These are phyloP conservation scores for Eucalyptus grandis DNA, from an alignment of 345 rosid genomes.

Conservation along the genomic window DNA sequence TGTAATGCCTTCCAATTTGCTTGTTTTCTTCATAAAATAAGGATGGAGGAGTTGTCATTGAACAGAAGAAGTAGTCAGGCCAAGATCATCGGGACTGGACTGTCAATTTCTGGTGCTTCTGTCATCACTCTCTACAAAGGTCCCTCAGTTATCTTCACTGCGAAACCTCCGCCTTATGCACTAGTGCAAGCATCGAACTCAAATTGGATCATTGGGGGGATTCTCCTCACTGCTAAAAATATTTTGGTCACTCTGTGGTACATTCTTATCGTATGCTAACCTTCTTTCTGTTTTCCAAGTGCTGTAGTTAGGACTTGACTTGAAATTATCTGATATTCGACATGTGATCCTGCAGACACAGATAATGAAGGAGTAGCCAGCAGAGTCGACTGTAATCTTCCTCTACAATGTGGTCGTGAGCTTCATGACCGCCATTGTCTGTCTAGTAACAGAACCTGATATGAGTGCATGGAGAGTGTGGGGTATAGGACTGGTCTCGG, in stretches of 20 bases:
- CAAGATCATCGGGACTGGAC: slow-evolving; percentile 27
- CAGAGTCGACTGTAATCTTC: slow-evolving; percentile 10
- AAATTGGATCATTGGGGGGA: slow-evolving; percentile 37
- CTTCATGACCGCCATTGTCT: background rate
- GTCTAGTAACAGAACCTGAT: background rate
- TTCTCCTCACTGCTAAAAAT: slow-evolving; percentile 13
- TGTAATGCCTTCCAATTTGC: background rate
- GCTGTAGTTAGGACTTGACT: background rate
- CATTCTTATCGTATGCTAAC: background rate
- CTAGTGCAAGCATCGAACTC: slow-evolving; percentile 10
- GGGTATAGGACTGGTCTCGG: background rate
- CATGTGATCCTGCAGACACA: background rate
- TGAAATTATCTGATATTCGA: background rate
- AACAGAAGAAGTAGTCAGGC: slow-evolving; percentile 16
- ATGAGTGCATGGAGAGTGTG: background rate
- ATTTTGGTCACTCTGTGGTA: slow-evolving; percentile 11
- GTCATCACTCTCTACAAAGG: slow-evolving; percentile 38
- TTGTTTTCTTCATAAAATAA: background rate
- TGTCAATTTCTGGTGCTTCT: slow-evolving; percentile 32
- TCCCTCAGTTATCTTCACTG: slow-evolving; percentile 1
- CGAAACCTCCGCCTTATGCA: background rate
- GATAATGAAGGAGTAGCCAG: slow-evolving; percentile 11
- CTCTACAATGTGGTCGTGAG: slow-evolving; percentile 7
- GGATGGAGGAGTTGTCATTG: slow-evolving; percentile 28
- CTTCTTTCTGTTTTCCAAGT: too few species aligned